Base-by-base conservation (phyloP, 768 basidiomycete genomes). In the Kwoniella bestiolae region DNA sequence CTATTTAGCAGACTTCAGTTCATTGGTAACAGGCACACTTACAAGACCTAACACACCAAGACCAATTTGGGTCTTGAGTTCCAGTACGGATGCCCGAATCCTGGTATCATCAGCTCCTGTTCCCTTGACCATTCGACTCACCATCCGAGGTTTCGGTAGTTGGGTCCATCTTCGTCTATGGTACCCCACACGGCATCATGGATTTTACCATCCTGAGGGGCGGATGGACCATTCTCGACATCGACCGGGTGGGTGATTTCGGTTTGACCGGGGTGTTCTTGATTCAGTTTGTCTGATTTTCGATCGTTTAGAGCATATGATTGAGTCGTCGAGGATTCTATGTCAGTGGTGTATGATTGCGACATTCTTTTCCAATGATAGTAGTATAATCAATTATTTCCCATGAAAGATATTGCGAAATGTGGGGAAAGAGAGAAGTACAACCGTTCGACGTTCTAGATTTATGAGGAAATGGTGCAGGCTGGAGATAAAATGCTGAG, bases 31-130 rank as follows among this genome's bases (percentile, higher is more conserved):
- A n/a, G n/a, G n/a, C 12, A 6, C 25, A 60, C 70, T 58, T 56
- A 68, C 70, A 34, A 74, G 53, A 55, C 67, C 68, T 9, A 75
- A 47, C 0, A 75, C 63, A 66, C 73, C 73, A 7, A 75, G 49
- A 32, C 73, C 73, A 28, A 75, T 75, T 51, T 72, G 70, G 8
- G 63, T 60, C 44, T 75, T 75, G 53, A 69, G 58, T 55, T 70
- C 64, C 23, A 75, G 47, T 14, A 75, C 66, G 14, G 70, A 47
- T 41, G 73, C 70, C 25, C 63, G 38, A 21, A 74, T 58, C 73
- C 70, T 68, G 38, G 31, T 45, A 6, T 47, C 16, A 25, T 47
- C 25, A 47, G 25, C 34, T 47, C 11, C 25, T 18, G 50, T 7
- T 51, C 25, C 14, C 12, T 11, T 9, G 12, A 3, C 25, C 14